Evolutionary conservation across 257 asterid species (phyloP).

Genomic region (Solanum raphanifolium): DNA sequence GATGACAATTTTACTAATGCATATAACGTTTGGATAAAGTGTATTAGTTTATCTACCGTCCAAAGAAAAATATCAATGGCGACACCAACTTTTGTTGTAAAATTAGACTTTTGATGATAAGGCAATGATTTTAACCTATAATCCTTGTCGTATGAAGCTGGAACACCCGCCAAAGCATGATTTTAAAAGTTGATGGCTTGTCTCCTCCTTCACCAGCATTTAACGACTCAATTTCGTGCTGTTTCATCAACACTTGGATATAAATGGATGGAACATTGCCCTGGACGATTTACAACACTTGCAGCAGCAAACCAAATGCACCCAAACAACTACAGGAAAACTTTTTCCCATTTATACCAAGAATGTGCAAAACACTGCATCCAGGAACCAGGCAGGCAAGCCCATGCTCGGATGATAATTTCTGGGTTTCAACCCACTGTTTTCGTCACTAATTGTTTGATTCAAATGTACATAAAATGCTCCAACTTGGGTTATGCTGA

Average conservation of each 20-base stretch:
- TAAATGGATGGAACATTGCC: neutral
- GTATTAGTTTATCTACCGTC: neutral
- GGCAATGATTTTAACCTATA: neutral
- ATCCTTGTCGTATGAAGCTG: neutral
- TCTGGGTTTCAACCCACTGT: slow-evolving; percentile 65
- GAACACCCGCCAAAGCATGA: slow-evolving; percentile 42
- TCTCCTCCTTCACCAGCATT: slow-evolving; percentile 6
- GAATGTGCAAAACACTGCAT: slow-evolving; percentile 47
- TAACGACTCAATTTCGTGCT: slow-evolving; percentile 12
- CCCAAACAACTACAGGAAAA: slow-evolving; percentile 21
- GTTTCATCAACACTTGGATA: slow-evolving; percentile 14
- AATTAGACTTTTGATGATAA: neutral
- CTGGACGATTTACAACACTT: slow-evolving; percentile 16
- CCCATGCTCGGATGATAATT: slow-evolving; percentile 60
- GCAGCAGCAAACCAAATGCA: slow-evolving; percentile 3
- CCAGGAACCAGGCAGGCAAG: slow-evolving; percentile 50
- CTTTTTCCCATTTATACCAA: slow-evolving; percentile 62
- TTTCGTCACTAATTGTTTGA: slow-evolving; percentile 70
- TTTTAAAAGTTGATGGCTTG: slow-evolving; percentile 35
- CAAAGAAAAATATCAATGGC: neutral
- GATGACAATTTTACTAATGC: neutral
- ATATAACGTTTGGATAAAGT: too few relatives aligned
- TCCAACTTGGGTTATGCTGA: slow-evolving; percentile 33
- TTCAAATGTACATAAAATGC: slow-evolving; percentile 52
- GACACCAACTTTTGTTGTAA: neutral